phyloP scores from a whole-genome alignment of 2,329 filamentous ascomycete species.

The Fusarium falciforme region DNA sequence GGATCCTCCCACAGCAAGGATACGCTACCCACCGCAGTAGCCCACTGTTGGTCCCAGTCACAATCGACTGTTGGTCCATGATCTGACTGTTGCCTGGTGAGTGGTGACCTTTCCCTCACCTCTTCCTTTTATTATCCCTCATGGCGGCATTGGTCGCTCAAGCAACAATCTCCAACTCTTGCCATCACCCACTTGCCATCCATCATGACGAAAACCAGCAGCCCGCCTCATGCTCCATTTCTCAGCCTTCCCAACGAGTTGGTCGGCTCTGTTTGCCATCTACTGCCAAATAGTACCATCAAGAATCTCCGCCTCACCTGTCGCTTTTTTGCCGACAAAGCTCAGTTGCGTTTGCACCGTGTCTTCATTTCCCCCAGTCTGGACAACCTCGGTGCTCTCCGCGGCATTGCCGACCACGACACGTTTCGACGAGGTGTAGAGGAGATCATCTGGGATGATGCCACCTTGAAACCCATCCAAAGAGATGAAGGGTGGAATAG shows the following conservation, averaged over 20 bases:
- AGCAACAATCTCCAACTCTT: background rate
- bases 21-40: background rate
- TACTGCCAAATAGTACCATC: background rate
- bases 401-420: background rate
- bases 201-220: background rate
- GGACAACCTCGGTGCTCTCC: background rate
- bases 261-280: background rate
- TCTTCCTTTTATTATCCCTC: background rate
- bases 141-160: background rate
- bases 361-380: conserved; percentile 8
- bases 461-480: background rate
- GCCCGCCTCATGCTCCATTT: background rate
- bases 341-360: background rate
- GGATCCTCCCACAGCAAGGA: background rate
- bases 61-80: background rate
- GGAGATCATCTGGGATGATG: conserved; percentile 16
- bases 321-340: background rate
- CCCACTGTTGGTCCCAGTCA: background rate
- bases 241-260: background rate
- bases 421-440: background rate
- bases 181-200: background rate
- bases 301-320: background rate
- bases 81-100: background rate
- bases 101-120: background rate
- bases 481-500: rapidly evolving